phyloP scores from a whole-genome alignment of 73 alveolate genomes.

The Paramecium sexaurelia region DNA sequence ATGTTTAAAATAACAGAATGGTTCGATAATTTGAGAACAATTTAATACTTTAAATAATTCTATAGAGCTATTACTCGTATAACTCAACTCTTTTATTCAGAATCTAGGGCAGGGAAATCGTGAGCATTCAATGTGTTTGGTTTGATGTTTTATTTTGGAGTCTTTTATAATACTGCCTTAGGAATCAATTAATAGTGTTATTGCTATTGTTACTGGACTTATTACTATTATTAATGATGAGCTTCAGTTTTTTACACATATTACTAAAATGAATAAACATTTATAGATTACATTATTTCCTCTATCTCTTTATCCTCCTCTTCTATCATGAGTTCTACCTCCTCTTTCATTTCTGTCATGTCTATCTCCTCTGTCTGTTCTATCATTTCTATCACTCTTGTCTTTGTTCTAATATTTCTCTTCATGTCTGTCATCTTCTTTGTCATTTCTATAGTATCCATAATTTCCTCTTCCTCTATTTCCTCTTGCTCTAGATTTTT shows the following conservation, averaged over 20 bases:
- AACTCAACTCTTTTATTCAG: neutral
- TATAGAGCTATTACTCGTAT: neutral
- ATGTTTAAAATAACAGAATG: neutral
- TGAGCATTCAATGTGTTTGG: conserved; percentile 20
- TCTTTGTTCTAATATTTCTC: neutral
- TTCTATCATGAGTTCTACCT: neutral
- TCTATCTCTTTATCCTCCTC: conserved; percentile 21
- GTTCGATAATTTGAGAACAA: neutral
- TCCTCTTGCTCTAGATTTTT: neutral
- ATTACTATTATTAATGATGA: neutral
- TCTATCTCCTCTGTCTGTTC: neutral
- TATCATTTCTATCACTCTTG: neutral
- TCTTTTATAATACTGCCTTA: neutral
- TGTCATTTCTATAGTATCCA: neutral
- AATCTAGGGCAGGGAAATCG: conserved; percentile 32
- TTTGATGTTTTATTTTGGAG: neutral
- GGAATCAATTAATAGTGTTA: neutral
- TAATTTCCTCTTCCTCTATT: neutral
- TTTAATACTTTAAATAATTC: neutral
- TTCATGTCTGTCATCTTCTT: neutral
- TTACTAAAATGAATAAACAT: neutral
- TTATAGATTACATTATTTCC: neutral
- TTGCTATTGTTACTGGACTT: neutral
- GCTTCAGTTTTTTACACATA: neutral
- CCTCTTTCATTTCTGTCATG: neutral